Evolutionary conservation across 805 yeast species (phyloP), one percentile per base, ranked within the genome.

Genomic region (Zygosaccharomyces lentus): DNA sequence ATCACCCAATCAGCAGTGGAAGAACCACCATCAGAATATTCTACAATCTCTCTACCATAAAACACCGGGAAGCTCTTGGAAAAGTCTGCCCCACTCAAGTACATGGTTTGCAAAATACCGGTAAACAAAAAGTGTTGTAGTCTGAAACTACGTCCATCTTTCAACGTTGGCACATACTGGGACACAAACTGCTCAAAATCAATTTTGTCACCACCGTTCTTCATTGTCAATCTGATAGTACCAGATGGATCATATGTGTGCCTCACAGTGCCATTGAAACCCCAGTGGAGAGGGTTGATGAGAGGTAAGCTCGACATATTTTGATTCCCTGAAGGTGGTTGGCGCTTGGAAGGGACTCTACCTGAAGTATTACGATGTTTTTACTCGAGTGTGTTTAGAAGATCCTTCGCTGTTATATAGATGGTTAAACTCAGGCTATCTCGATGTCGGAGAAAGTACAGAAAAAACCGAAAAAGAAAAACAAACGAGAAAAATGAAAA

Each of bases 41-140:
- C 64, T 37, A 80, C 68, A 8, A 84, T 58, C 55, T 84, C 78
- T 56, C 96, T 74, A 2, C 95, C 95, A 53, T 88, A 90, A 62
- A 79, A 79, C 2, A 86, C 76, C 35, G 68, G 67, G 51, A 82
- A 83, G 24, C 65, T 64, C 34, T 69, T 67, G n/a, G 77, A 69
- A 47, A 75, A 75, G 46, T 74, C 73, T 31, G 79, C 77, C 17
- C 72, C 65, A 2, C 82, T 76, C 37, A 90, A 78, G 58, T 78
- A 81, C 61, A 84, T 59, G 2, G 96, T 88, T 65, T 90, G 96
- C 23, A 87, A 65, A 46, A 83, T 75, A 19, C 96, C 96, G 49
- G 80, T 80, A 62, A 79, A 78, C 24, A 84, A 62, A 2, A 76
- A 65, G 6, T 93, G 93, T 50, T 79, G 76, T 60, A 83, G 68